Evolutionary conservation across 1,284 basidiomycete genomes (phyloP).

Genomic region (Thelephora terrestris): DNA sequence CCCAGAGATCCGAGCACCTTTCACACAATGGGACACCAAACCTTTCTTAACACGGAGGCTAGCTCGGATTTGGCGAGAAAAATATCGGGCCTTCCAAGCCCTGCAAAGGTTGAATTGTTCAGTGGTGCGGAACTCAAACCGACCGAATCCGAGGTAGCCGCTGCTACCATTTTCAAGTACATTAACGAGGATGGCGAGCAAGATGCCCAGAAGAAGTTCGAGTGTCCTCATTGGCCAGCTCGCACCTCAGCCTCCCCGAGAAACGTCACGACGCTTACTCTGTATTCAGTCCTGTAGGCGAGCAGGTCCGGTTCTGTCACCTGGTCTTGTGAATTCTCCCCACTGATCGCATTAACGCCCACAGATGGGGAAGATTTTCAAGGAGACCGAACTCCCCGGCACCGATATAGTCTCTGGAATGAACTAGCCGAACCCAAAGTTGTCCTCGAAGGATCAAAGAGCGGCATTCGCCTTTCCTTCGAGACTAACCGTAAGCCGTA

Average conservation of each 20-base stretch:
- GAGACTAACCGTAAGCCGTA: conserved; percentile 56
- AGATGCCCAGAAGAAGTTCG: conserved; percentile 49
- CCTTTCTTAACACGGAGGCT: conserved; percentile 68
- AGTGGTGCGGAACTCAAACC: conserved; percentile 39
- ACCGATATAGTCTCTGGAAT: conserved; percentile 30
- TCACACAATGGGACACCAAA: conserved; percentile 41
- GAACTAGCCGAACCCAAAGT: conserved; percentile 30
- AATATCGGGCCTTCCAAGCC: conserved; percentile 23
- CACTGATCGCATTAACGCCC: conserved; percentile 1
- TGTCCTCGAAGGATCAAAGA: conserved; percentile 43
- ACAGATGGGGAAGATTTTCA: neutral
- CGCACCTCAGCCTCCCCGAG: conserved; percentile 41
- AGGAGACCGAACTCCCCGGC: conserved; percentile 18
- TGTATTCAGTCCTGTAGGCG: neutral
- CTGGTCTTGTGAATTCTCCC: neutral
- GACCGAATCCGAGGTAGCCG: conserved; percentile 23
- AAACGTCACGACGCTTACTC: conserved; percentile 43
- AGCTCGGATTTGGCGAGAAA: conserved; percentile 48
- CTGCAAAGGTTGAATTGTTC: conserved; percentile 41
- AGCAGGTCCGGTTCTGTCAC: neutral
- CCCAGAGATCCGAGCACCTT: conserved; percentile 33
- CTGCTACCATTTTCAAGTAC: conserved; percentile 43
- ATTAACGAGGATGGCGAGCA: conserved; percentile 59
- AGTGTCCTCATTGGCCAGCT: conserved; percentile 46
- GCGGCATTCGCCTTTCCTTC: conserved; percentile 51